Conservation (phyloP, 2,329 filamentous ascomycete species). For the Xylaria sp. region DNA sequence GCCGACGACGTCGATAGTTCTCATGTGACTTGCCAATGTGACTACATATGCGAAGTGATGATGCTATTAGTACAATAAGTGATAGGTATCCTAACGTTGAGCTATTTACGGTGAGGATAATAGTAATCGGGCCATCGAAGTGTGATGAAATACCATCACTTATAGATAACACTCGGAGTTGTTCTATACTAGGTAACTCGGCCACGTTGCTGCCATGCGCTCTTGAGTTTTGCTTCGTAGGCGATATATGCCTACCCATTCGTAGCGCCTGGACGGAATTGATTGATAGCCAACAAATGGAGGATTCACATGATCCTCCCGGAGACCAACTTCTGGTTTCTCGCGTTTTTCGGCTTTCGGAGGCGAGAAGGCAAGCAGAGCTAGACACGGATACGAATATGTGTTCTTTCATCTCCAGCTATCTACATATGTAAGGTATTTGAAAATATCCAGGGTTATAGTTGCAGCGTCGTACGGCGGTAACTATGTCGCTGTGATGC, state of each 20-base stretch:
- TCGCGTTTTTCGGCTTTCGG: conserved; percentile 4
- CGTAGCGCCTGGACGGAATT: conserved; percentile 9
- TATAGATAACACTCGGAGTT: not conserved
- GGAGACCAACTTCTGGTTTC: conserved; percentile 6
- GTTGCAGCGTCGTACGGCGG: conserved; percentile 19
- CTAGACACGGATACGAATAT: conserved; percentile 5
- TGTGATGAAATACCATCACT: conserved; percentile 26
- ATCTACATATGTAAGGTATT: conserved; percentile 2
- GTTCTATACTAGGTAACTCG: conserved; percentile 13
- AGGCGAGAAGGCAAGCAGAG: not conserved
- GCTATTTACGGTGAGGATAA: conserved; percentile 25
- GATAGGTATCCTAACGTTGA: conserved; percentile 8
- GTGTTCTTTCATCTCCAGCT: conserved; percentile 1
- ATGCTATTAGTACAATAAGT: conserved; percentile 8
- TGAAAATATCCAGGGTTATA: conserved; percentile 5
- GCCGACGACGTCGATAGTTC: conserved; percentile 35
- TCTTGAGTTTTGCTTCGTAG: conserved; percentile 16
- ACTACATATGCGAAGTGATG: conserved; percentile 33
- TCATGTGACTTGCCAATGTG: conserved; percentile 34
- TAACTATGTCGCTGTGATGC: conserved; percentile 31
- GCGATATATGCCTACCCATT: conserved; percentile 2
- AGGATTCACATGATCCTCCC: conserved; percentile 34
- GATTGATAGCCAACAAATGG: conserved; percentile 5
- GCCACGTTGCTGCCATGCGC: conserved; percentile 30
- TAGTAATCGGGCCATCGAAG: conserved; percentile 9